These are phyloP conservation scores for Dictyostelium purpureum DNA, from an alignment of 78 protist genomes.

Conservation along the genomic window DNA sequence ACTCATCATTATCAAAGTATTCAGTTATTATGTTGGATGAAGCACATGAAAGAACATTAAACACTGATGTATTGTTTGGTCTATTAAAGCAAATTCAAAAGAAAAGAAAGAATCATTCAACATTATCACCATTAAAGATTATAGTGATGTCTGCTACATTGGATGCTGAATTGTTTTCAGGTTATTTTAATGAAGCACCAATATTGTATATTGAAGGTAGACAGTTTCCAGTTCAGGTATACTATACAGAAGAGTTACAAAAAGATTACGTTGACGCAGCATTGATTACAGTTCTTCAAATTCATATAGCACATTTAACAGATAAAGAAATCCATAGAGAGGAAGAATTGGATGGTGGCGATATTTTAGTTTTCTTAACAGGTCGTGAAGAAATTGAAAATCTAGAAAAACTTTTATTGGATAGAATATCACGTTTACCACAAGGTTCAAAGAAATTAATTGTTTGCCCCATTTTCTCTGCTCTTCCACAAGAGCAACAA, in stretches of 20 bases:
- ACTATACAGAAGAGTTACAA: slow-evolving; percentile 57
- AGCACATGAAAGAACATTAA: slow-evolving; percentile 95
- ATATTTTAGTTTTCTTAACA: slow-evolving; percentile 94
- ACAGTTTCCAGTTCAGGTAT: slow-evolving; percentile 72
- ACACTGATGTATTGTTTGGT: slow-evolving; percentile 91
- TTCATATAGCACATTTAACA: slow-evolving; percentile 91
- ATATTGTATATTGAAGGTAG: slow-evolving; percentile 81
- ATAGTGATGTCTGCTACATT: slow-evolving; percentile 95
- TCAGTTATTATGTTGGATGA: slow-evolving; percentile 90
- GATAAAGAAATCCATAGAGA: slow-evolving; percentile 91
- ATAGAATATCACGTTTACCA: slow-evolving; percentile 58
- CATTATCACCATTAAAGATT: neutral
- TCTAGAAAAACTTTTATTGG: slow-evolving; percentile 40
- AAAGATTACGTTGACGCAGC: slow-evolving; percentile 82
- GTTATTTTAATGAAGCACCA: slow-evolving; percentile 85
- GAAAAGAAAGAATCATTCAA: slow-evolving; percentile 16
- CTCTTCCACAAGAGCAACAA: slow-evolving; percentile 87
- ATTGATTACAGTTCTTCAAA: slow-evolving; percentile 77
- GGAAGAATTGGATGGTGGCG: slow-evolving; percentile 88
- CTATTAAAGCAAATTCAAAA: slow-evolving; percentile 79
- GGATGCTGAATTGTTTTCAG: slow-evolving; percentile 80
- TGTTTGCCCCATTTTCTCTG: slow-evolving; percentile 84
- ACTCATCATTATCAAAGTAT: slow-evolving; percentile 88
- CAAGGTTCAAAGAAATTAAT: slow-evolving; percentile 10
- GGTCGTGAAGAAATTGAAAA: slow-evolving; percentile 95